Percentiles rank a stretch among this genome's conserved stretches.
Evolutionary conservation across 2,329 filamentous ascomycete genomes (phyloP).

Genomic region (Colletotrichum sp.): DNA sequence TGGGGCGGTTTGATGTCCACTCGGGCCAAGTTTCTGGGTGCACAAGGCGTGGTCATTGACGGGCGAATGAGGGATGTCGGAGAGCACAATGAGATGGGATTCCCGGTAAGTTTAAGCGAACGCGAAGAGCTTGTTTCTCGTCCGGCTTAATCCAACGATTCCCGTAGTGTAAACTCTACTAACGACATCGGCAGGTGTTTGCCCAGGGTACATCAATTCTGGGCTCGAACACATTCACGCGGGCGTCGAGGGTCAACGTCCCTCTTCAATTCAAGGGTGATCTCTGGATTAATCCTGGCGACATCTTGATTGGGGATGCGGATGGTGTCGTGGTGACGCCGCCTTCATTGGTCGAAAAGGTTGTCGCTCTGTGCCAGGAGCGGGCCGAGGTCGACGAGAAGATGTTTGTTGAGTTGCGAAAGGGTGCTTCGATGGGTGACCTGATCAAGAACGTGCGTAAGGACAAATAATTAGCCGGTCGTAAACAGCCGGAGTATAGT

Average conservation of each 20-base stretch:
- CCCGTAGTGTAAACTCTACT: neutral
- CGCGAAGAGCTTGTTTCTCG: neutral
- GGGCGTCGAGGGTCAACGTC: conserved; percentile 30
- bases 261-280: conserved; percentile 29
- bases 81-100: conserved; percentile 29
- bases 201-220: conserved; percentile 29
- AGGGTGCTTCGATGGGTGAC: conserved; percentile 8
- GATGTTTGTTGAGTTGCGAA: conserved; percentile 19
- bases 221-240: conserved; percentile 33
- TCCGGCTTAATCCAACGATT: neutral
- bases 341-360: conserved; percentile 26
- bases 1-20: conserved; percentile 35
- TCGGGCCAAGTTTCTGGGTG: conserved; percentile 29
- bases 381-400: conserved; percentile 32
- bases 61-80: conserved; percentile 31
- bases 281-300: conserved; percentile 33
- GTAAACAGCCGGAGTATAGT: neutral
- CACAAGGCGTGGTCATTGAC: conserved; percentile 30
- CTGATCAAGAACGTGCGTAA: neutral
- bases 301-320: conserved; percentile 30
- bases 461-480: neutral
- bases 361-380: conserved; percentile 30
- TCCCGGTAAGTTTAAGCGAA: conserved; percentile 8
- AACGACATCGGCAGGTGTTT: conserved; percentile 28
- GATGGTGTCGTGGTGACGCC: conserved; percentile 34